Conservation (phyloP, 345 rosid genomes). For the Camelina hispida region DNA sequence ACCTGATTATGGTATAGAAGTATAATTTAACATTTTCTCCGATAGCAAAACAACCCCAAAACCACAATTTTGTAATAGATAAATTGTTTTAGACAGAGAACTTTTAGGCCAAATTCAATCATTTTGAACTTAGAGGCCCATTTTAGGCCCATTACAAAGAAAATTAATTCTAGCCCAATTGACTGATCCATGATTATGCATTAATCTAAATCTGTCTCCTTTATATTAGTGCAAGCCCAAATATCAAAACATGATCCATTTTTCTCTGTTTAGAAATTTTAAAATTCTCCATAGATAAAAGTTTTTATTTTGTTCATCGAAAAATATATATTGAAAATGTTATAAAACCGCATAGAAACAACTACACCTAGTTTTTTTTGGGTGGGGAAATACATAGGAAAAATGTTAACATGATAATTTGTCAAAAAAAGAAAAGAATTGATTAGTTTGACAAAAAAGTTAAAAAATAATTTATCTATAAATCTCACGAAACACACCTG, state of each 20-base stretch:
- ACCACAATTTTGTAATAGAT: neutral
- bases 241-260: neutral
- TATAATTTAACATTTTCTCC: neutral
- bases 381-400: no score
- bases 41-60: neutral
- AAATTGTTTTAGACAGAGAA: neutral
- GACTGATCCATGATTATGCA: neutral
- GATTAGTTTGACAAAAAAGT: no score
- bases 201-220: neutral
- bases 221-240: constrained; percentile 8
- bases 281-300: no score
- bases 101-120: neutral
- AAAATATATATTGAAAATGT: no score
- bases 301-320: no score
- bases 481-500: constrained; percentile 1
- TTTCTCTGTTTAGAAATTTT: no score
- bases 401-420: neutral
- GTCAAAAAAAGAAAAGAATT: no score
- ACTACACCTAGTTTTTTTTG: no score
- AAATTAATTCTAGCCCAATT: neutral
- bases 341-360: no score
- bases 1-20: neutral
- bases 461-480: neutral
- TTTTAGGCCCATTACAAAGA: constrained; percentile 9
- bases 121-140: neutral